A percentile compares a stretch with the other conserved stretches of the same genome.
Evolutionary conservation across 345 rosid species (phyloP).

Genomic region (Sonneratia alba): DNA sequence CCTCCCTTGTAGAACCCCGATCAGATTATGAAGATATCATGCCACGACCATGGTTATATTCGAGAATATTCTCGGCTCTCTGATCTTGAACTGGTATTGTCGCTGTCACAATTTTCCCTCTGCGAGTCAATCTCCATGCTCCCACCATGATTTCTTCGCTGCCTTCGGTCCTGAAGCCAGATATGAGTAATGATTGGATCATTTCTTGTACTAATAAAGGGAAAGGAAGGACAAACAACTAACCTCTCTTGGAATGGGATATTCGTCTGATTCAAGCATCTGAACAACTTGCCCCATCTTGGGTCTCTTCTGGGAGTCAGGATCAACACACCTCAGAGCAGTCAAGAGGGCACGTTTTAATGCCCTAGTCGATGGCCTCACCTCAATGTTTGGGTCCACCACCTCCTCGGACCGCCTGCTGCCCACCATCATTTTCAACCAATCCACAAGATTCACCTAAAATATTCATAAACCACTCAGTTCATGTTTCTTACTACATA

Average conservation of each 20-base stretch:
- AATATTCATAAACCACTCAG: background rate
- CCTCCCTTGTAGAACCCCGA: background rate
- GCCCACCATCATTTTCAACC: conserved; percentile 99
- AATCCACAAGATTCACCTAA: conserved; percentile 93
- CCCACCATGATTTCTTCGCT: conserved; percentile 30
- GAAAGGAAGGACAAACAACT: conserved; percentile 6
- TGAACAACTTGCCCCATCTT: conserved; percentile 99
- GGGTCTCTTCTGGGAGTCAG: conserved; percentile 82
- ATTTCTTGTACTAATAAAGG: too few species aligned
- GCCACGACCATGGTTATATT: conserved; percentile 2
- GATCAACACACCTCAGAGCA: conserved; percentile 95
- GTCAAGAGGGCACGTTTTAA: conserved; percentile 85
- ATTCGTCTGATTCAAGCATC: conserved; percentile 98
- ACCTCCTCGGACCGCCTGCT: conserved; percentile 89
- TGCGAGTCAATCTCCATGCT: conserved; percentile 68
- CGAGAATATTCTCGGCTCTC: conserved; percentile 33
- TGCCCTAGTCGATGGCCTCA: conserved; percentile 77
- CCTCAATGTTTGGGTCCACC: conserved; percentile 79
- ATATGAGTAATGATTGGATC: too few species aligned
- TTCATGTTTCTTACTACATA: background rate
- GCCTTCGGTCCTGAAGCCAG: too few species aligned
- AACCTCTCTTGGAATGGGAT: conserved; percentile 95
- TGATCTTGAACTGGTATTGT: conserved; percentile 52
- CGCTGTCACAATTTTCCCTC: conserved; percentile 63
- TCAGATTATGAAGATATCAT: background rate